Base-by-base conservation (phyloP, 176 grass and related monocot genomes). In the Guadua angustifolia region DNA sequence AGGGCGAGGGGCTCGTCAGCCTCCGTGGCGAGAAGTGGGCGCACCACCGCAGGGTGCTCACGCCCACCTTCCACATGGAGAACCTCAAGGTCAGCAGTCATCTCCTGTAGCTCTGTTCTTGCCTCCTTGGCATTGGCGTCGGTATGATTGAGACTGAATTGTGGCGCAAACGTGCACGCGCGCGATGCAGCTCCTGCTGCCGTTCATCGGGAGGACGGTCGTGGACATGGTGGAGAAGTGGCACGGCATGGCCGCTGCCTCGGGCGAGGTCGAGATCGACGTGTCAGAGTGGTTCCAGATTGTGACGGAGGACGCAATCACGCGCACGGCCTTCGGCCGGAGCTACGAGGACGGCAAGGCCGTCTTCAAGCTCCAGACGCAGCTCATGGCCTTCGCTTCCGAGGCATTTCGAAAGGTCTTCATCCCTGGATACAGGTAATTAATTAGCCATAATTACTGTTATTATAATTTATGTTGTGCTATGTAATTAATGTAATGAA, bases 391-490 rank as follows among this genome's bases (percentile, higher is more conserved):
- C 40, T 93, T 93, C 57, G 95, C 95, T 7, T 88, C 95, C 33
- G 95, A 98, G 79, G 95, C 95, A 0, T 98, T 98, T 56, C 92
- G 92, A 55, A 95, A 95, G 85, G 92, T 98, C 84, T 95, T 98
- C 93, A 95, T 98, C 73, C 95, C 95, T 38, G 95, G 95, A 66
- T 98, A 98, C 91, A 95, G 95, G 95, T 97, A 73, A 47, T 22
- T 21, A 56, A 49, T 26, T 70, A 42, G 5, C 25, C 64, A 29
- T 17, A 40, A 68, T 73, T 24, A 26, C 3, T 21, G 9, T 32
- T 0, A n/a, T 52, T 74, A 52, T 47, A 16, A 59, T 63, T 69
- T 45, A 45, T 47, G 74, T 15, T 22, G 24, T 21, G 47, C 2
- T 19, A 0, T 51, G 22, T 32, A 67, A 69, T 80, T 40, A 68